A percentile compares a stretch with the other conserved stretches of the same genome.
Conservation (phyloP, 106 monocot genomes). For the Platanthera guangdongensis region DNA sequence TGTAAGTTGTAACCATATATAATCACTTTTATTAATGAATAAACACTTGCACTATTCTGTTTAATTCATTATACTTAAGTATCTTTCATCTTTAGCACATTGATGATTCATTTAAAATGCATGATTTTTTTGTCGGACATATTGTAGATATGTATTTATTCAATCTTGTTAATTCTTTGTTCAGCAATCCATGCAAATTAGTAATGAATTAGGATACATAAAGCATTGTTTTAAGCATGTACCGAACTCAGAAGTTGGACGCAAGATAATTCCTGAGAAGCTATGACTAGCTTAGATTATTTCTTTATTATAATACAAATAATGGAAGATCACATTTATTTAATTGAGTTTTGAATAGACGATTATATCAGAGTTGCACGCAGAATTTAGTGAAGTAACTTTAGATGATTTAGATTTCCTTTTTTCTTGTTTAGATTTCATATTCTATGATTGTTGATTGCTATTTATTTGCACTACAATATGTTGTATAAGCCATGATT, state of each 20-base stretch:
- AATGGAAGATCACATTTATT: not conserved
- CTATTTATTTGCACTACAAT: not conserved
- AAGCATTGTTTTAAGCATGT: not conserved
- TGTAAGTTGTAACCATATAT: too few relatives aligned
- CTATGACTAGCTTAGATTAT: not conserved
- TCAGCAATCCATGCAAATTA: not conserved
- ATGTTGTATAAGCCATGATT: not conserved
- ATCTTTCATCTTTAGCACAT: not conserved
- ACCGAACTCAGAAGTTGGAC: not conserved
- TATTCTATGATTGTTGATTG: not conserved
- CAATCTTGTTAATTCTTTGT: not conserved
- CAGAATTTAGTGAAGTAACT: not conserved
- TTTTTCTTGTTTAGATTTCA: not conserved
- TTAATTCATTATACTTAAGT: not conserved
- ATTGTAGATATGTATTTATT: not conserved
- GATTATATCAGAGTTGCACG: not conserved
- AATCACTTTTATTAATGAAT: too few relatives aligned
- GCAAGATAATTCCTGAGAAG: not conserved
- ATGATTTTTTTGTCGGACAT: not conserved
- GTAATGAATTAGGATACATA: not conserved
- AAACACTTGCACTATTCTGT: too few relatives aligned
- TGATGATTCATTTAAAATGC: not conserved
- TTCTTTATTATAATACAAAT: not conserved
- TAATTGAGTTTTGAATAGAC: not conserved
- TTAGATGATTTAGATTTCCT: not conserved